These are phyloP conservation scores for Aspergillus tubingensis DNA, from an alignment of 2,329 filamentous ascomycete species.

Conservation along the genomic window DNA sequence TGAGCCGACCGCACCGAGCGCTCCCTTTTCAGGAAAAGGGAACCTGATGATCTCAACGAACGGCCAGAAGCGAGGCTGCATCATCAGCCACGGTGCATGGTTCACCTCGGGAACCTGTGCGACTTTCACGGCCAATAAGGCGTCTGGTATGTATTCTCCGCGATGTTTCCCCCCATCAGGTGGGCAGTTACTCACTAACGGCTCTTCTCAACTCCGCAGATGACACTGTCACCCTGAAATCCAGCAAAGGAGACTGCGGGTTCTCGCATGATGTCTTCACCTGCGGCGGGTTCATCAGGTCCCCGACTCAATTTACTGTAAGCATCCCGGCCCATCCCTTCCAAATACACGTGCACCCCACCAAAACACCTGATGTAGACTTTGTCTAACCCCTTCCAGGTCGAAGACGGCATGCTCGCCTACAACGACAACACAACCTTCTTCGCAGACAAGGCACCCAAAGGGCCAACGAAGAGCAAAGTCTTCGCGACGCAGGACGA, in stretches of 20 bases:
- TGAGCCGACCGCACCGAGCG: constrained; percentile 34
- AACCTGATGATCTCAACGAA: constrained; percentile 56
- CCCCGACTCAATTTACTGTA: constrained; percentile 36
- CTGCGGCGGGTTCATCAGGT: constrained; percentile 48
- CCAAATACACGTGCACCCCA: not conserved
- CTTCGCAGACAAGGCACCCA: constrained; percentile 41
- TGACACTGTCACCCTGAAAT: constrained; percentile 55
- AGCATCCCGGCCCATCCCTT: not conserved
- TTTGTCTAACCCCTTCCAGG: constrained; percentile 18
- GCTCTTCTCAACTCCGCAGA: constrained; percentile 16
- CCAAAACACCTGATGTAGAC: not conserved
- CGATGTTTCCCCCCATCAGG: not conserved
- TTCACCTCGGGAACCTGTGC: constrained; percentile 69
- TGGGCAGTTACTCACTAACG: not conserved
- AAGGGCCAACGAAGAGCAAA: constrained; percentile 36
- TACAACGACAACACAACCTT: constrained; percentile 40
- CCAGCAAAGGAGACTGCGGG: constrained; percentile 61
- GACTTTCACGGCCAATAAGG: constrained; percentile 47
- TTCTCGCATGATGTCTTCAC: constrained; percentile 56
- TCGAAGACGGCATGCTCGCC: constrained; percentile 34
- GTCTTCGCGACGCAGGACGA: constrained; percentile 34
- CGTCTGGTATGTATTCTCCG: constrained; percentile 29
- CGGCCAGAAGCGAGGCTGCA: constrained; percentile 55
- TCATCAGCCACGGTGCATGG: constrained; percentile 69
- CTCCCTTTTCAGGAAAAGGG: constrained; percentile 60